Conservation (phyloP, 345 rosid species). For the Eucalyptus melliodora region DNA sequence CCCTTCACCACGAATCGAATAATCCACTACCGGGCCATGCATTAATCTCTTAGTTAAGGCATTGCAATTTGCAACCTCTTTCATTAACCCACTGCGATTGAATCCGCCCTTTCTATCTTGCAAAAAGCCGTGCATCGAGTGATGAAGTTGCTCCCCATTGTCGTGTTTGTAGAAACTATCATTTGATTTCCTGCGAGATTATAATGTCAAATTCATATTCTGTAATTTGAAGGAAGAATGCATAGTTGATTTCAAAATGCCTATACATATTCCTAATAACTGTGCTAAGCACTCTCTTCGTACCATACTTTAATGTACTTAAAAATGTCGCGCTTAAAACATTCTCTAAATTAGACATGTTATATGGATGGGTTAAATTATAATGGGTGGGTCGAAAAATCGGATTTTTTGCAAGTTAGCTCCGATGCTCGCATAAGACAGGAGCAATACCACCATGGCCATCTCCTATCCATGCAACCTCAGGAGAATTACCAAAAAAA, state of each 20-base stretch:
- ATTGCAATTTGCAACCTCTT: not conserved
- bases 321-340: not conserved
- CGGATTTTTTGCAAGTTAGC: too few relatives aligned
- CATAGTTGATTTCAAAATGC: not conserved
- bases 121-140: too few relatives aligned
- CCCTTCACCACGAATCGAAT: too few relatives aligned
- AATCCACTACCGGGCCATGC: too few relatives aligned
- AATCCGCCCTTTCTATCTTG: too few relatives aligned
- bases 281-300: accelerated
- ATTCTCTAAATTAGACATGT: not conserved
- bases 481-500: too few relatives aligned
- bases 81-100: not conserved
- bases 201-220: not conserved
- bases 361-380: not conserved
- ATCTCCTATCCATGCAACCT: too few relatives aligned
- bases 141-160: too few relatives aligned
- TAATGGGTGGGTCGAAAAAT: too few relatives aligned
- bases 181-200: not conserved
- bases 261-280: not conserved
- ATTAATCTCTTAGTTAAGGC: too few relatives aligned
- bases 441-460: too few relatives aligned
- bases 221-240: not conserved
- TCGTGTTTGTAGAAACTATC: too few relatives aligned
- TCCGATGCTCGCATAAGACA: accelerated
- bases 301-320: not conserved